phyloP scores from a whole-genome alignment of 2,329 filamentous ascomycete species.

The Anisogramma anomala region DNA sequence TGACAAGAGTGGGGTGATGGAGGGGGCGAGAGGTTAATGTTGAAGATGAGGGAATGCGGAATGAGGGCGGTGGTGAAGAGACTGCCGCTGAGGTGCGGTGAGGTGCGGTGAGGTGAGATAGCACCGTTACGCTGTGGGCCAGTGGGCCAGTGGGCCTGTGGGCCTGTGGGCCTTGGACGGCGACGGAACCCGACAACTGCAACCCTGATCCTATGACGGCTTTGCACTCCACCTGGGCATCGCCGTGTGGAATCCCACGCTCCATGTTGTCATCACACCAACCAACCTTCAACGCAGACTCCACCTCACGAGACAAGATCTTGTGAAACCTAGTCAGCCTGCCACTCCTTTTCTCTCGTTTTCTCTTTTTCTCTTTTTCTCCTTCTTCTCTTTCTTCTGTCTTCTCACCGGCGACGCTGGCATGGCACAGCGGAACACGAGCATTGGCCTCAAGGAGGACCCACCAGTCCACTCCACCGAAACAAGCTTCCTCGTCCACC shows the following conservation, averaged over 20 bases:
- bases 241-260: no score
- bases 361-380: neutral
- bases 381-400: no score
- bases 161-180: neutral
- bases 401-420: neutral
- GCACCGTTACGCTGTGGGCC: neutral
- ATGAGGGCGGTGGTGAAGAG: neutral
- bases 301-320: no score
- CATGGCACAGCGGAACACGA: neutral
- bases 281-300: no score
- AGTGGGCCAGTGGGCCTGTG: neutral
- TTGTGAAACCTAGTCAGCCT: no score
- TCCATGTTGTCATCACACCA: no score
- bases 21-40: slow-evolving; percentile 1
- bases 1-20: slow-evolving; percentile 8
- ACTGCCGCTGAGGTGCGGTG: neutral
- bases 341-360: no score
- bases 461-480: no score
- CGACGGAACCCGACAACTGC: neutral
- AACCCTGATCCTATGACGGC: no score
- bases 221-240: no score
- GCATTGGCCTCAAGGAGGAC: slow-evolving; percentile 10
- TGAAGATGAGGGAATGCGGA: slow-evolving; percentile 6
- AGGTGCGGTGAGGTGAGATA: neutral
- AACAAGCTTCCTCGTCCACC: neutral